phyloP scores from a whole-genome alignment of 495 filamentous ascomycete genomes.

The Aspergillus incahuasiensis region DNA sequence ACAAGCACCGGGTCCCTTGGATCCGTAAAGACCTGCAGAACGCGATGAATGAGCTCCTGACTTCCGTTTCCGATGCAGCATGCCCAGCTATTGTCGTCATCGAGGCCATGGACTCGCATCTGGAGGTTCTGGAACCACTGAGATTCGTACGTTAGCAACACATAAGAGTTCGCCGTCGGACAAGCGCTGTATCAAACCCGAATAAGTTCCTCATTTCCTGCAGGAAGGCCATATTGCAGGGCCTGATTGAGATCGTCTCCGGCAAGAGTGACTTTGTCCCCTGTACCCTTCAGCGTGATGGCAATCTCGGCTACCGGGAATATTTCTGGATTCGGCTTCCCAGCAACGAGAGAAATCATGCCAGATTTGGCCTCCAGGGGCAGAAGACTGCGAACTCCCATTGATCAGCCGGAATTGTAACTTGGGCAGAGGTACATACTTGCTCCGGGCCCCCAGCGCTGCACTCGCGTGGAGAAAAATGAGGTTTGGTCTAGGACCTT shows the following conservation, averaged over 20 bases:
- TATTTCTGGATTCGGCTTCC: slow-evolving; percentile 5
- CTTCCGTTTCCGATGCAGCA: slow-evolving; percentile 10
- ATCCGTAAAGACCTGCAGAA: slow-evolving; percentile 9
- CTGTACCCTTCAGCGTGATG: not conserved
- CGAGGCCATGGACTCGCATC: slow-evolving; percentile 1
- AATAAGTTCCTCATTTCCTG: slow-evolving; percentile 2
- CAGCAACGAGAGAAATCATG: slow-evolving; percentile 5
- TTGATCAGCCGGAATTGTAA: too few species aligned
- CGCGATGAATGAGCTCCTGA: slow-evolving; percentile 9
- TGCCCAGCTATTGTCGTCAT: not conserved
- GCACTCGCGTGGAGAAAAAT: too few species aligned
- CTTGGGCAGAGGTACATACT: too few species aligned
- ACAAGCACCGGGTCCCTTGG: slow-evolving; percentile 1
- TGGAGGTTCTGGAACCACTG: slow-evolving; percentile 9
- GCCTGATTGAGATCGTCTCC: not conserved
- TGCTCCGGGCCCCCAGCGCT: too few species aligned
- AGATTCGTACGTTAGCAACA: too few species aligned
- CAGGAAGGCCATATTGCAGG: slow-evolving; percentile 5
- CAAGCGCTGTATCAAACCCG: not conserved
- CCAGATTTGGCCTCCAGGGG: slow-evolving; percentile 1
- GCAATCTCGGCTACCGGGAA: slow-evolving; percentile 6
- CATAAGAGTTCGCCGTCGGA: too few species aligned
- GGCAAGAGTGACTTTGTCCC: not conserved
- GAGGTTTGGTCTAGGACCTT: too few species aligned
- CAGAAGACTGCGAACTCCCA: not conserved